Base-by-base conservation (phyloP, 2,329 filamentous ascomycete species). In the Alternaria longipes region DNA sequence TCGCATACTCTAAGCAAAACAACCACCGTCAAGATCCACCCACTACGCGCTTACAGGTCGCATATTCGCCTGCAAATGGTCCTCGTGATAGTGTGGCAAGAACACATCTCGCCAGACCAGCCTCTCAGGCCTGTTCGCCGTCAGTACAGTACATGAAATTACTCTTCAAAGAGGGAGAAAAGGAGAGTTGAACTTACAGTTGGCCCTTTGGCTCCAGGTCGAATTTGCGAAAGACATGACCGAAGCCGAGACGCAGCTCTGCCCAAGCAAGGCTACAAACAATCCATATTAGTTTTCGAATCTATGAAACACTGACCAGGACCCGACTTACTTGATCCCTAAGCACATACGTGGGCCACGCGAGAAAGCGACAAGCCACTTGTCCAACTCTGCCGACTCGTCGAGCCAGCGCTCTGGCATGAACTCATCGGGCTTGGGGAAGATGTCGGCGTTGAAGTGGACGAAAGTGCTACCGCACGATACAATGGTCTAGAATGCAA, bases 321-420 rank as follows among this genome's bases (percentile, higher is more conserved):
- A 18, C 16, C 8, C 14, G 6, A 67, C 72, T 58, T 40, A 74
- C 70, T 73, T 75, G 51, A 70, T 76, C 30, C 70, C 74, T 30
- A 66, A 66, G 65, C 66, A 79, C 68, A 71, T 77, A 65, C 78
- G 68, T 14, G 75, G 67, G 4, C 78, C 78, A 9, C 74, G 74
- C 3, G 74, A 75, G 59, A 80, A 80, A 7, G 74, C 68, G 4
- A 76, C 69, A 12, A 76, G 71, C 61, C 69, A 74, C 22, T 71
- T 66, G 8, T 76, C 72, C 34, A 77, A 54, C 6, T 73, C 66
- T 0, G 66, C 57, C 22, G 64, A 65, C n/a, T 72, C 46, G 34
- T 50, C 65, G 6, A 77, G 64, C 73, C 75, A 77, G 20, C 74
- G 72, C 53, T 74, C 75, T 3, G 77, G 77, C 16, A 65, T 60